These are phyloP conservation scores for Pseudogymnoascus sp. DNA, from an alignment of 2,329 filamentous ascomycete genomes.

Conservation along the genomic window DNA sequence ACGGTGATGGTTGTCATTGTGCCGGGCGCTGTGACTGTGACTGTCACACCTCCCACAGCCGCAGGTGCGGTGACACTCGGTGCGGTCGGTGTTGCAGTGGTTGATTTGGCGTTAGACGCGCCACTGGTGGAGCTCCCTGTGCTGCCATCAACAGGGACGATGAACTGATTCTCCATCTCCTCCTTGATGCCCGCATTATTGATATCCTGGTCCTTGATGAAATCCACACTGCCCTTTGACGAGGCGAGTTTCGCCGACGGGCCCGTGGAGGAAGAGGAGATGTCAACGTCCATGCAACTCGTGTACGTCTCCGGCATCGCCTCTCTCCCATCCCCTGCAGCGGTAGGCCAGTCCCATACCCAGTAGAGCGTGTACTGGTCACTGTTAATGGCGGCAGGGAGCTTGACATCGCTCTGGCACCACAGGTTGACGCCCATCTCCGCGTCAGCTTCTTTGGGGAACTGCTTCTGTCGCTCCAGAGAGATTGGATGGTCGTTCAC, in stretches of 20 bases:
- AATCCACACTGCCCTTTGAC: neutral
- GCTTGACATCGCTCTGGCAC: constrained; percentile 8
- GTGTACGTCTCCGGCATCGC: constrained; percentile 49
- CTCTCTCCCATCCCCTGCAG: constrained; percentile 25
- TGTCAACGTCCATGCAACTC: constrained; percentile 44
- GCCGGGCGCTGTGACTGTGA: neutral
- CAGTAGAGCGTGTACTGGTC: constrained; percentile 71
- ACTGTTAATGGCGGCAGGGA: constrained; percentile 40
- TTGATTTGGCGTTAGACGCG: neutral
- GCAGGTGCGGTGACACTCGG: neutral
- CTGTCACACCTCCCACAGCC: neutral
- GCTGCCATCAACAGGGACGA: neutral
- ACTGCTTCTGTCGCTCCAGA: constrained; percentile 36
- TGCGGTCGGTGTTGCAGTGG: neutral
- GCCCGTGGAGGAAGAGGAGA: neutral
- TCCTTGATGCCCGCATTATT: neutral
- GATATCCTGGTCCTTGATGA: neutral
- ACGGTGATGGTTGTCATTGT: neutral
- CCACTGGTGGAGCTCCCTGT: neutral
- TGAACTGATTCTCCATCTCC: neutral
- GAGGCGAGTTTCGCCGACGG: neutral
- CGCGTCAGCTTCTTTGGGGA: constrained; percentile 48
- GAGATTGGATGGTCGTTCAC: constrained; percentile 41
- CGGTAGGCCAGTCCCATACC: constrained; percentile 80
- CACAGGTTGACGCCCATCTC: constrained; percentile 29